Conservation (phyloP, 78 protist species). For the Guillardia theta region DNA sequence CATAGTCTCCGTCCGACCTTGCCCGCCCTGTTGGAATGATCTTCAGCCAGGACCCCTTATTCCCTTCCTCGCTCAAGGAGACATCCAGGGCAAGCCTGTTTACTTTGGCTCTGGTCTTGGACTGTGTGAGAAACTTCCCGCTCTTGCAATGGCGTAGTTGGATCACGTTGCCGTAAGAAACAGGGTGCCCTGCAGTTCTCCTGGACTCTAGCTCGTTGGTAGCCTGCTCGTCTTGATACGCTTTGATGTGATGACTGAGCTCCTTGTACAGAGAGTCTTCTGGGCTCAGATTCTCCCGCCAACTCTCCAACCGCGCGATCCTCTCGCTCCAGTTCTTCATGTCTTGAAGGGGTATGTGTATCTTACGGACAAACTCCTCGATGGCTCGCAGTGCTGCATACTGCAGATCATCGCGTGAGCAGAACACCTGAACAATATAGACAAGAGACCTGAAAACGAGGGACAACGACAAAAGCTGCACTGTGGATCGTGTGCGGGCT, state of each 20-base stretch:
- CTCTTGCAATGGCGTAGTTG: background rate
- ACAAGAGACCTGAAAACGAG: too few relatives aligned
- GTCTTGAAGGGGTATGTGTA: too few relatives aligned
- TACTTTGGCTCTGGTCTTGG: background rate
- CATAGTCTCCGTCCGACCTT: background rate
- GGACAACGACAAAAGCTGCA: too few relatives aligned
- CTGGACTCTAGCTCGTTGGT: background rate
- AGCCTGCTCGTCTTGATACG: background rate
- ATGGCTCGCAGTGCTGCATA: too few relatives aligned
- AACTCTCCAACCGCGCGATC: too few relatives aligned
- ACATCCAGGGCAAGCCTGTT: background rate
- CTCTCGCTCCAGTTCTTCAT: too few relatives aligned
- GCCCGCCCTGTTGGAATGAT: background rate
- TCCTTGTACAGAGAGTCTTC: background rate
- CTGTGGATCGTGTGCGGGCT: too few relatives aligned
- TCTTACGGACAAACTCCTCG: too few relatives aligned
- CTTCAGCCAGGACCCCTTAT: background rate
- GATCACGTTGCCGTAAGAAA: background rate
- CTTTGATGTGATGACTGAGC: too few relatives aligned
- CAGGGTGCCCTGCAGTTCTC: background rate
- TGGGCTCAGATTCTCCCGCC: background rate
- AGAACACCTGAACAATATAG: too few relatives aligned
- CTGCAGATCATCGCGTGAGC: too few relatives aligned
- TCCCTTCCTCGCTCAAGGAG: background rate
- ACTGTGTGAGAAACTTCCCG: background rate